Evolutionary conservation across 495 filamentous ascomycete genomes (phyloP).

Genomic region (Penicillium canariense): DNA sequence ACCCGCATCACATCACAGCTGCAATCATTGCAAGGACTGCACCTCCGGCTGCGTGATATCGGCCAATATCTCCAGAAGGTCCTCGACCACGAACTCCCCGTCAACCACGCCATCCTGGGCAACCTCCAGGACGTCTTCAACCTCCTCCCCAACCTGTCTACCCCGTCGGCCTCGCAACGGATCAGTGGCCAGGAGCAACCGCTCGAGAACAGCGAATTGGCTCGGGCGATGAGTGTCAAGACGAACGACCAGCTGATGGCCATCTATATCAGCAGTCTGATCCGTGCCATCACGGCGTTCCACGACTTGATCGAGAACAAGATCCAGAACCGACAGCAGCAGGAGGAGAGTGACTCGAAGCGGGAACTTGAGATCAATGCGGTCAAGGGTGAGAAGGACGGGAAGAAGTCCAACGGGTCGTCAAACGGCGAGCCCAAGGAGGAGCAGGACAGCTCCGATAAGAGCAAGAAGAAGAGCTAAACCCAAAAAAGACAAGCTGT

Average conservation of each 20-base stretch:
- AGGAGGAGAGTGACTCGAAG: slow-evolving; percentile 89
- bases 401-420: slow-evolving; percentile 57
- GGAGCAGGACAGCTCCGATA: slow-evolving; percentile 62
- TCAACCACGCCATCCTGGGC: slow-evolving; percentile 96
- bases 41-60: slow-evolving; percentile 93
- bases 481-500: no score
- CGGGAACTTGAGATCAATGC: slow-evolving; percentile 62
- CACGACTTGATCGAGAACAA: slow-evolving; percentile 99
- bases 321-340: slow-evolving; percentile 96
- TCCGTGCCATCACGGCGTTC: slow-evolving; percentile 97
- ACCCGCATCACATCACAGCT: slow-evolving; percentile 97
- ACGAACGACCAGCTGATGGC: slow-evolving; percentile 98
- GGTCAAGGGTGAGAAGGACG: slow-evolving; percentile 62
- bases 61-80: slow-evolving; percentile 95
- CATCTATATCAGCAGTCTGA: slow-evolving; percentile 94
- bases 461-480: slow-evolving; percentile 59
- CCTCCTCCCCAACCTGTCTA: slow-evolving; percentile 92
- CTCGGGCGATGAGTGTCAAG: slow-evolving; percentile 95
- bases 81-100: slow-evolving; percentile 82
- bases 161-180: slow-evolving; percentile 59
- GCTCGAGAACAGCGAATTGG: slow-evolving; percentile 75
- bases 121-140: slow-evolving; percentile 99
- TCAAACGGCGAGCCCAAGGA: slow-evolving; percentile 63
- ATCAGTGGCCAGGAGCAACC: slow-evolving; percentile 46
- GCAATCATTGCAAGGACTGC: slow-evolving; percentile 93